Evolutionary conservation across 768 basidiomycete genomes (phyloP).

Genomic region (Coprinopsis marcescibilis): DNA sequence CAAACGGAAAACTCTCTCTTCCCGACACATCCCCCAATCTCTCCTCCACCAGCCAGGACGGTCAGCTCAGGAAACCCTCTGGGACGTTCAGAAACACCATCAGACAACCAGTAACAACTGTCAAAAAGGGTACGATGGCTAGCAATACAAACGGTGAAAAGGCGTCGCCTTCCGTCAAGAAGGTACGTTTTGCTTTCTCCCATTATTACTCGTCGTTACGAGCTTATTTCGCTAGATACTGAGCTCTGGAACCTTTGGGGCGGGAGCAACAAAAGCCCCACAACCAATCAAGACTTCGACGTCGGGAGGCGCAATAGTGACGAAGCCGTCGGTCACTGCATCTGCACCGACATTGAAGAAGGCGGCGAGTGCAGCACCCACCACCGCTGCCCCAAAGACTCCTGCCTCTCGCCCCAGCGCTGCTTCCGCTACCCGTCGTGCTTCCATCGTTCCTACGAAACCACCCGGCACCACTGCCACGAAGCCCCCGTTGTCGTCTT

Average conservation of each 20-base stretch:
- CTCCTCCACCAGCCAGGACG: slow-evolving; percentile 7
- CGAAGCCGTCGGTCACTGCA: slow-evolving; percentile 32
- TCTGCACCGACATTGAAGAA: slow-evolving; percentile 32
- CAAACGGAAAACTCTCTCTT: slow-evolving; percentile 10
- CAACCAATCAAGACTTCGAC: slow-evolving; percentile 17
- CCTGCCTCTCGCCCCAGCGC: slow-evolving; percentile 28
- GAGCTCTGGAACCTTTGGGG: slow-evolving; percentile 60
- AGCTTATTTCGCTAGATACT: slow-evolving; percentile 41
- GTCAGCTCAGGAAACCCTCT: slow-evolving; percentile 16
- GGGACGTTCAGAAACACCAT: slow-evolving; percentile 12
- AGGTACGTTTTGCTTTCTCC: slow-evolving; percentile 34
- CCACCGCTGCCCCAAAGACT: slow-evolving; percentile 31
- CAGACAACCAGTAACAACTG: slow-evolving; percentile 19
- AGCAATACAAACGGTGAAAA: slow-evolving; percentile 38
- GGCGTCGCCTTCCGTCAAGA: slow-evolving; percentile 58
- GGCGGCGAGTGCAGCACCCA: slow-evolving; percentile 29
- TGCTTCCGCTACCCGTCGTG: slow-evolving; percentile 34
- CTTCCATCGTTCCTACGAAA: slow-evolving; percentile 40
- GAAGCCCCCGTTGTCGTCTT: slow-evolving; percentile 34
- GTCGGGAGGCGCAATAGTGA: slow-evolving; percentile 20
- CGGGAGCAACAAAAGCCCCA: slow-evolving; percentile 46
- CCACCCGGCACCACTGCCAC: slow-evolving; percentile 26
- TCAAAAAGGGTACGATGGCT: slow-evolving; percentile 30
- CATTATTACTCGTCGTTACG: slow-evolving; percentile 11
- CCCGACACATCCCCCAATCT: slow-evolving; percentile 9